Evolutionary conservation across 257 asterid species (phyloP).

Genomic region (Ajuga chamaepitys): DNA sequence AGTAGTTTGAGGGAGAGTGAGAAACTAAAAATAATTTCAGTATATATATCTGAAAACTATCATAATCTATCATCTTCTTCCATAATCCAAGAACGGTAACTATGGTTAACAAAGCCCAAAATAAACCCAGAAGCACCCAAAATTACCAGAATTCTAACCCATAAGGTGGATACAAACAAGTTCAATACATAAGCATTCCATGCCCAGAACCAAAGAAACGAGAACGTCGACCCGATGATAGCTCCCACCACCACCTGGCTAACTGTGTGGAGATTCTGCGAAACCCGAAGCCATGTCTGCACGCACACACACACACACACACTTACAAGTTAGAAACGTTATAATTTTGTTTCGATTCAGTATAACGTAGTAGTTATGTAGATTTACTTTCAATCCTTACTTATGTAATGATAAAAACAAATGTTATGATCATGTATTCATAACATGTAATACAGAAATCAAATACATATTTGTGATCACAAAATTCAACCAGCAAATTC

Average conservation of each 20-base stretch:
- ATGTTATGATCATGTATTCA: too few relatives aligned
- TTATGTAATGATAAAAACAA: too few relatives aligned
- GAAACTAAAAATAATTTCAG: not conserved
- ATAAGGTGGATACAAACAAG: slow-evolving; percentile 28
- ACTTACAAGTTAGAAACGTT: not conserved
- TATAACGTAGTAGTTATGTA: too few relatives aligned
- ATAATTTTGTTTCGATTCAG: not conserved
- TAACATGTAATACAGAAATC: too few relatives aligned
- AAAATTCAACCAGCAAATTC: too few relatives aligned
- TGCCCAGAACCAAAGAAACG: slow-evolving; percentile 53
- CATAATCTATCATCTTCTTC: slow-evolving; percentile 20
- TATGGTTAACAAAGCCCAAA: slow-evolving; percentile 26
- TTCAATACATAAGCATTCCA: slow-evolving; percentile 46
- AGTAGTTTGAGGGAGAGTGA: not conserved
- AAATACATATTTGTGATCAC: too few relatives aligned
- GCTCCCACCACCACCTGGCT: slow-evolving; percentile 77
- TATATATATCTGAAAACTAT: not conserved
- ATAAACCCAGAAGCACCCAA: slow-evolving; percentile 27
- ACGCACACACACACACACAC: slow-evolving; percentile 1
- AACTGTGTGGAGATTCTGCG: slow-evolving; percentile 55
- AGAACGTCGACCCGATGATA: slow-evolving; percentile 39
- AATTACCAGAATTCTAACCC: slow-evolving; percentile 38
- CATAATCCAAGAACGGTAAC: slow-evolving; percentile 27
- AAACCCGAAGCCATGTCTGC: slow-evolving; percentile 89
- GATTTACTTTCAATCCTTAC: too few relatives aligned